Evolutionary conservation across 331 rosid genomes (phyloP).

Genomic region (Quercus lobata): DNA sequence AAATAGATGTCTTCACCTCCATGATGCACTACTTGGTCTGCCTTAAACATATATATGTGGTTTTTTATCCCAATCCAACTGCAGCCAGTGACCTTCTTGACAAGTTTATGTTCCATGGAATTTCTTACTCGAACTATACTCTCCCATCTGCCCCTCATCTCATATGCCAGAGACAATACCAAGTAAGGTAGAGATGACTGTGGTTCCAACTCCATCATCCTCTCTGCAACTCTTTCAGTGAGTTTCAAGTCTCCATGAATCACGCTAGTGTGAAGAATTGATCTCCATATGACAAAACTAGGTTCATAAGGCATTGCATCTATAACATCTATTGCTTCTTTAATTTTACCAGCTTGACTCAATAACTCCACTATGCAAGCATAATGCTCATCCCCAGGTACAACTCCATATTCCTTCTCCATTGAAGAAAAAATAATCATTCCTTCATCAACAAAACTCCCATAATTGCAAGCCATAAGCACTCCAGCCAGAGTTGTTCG

Average conservation of each 20-base stretch:
- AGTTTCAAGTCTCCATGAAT: slow-evolving; percentile 45
- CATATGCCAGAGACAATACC: slow-evolving; percentile 55
- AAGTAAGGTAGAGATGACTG: slow-evolving; percentile 52
- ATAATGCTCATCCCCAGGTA: slow-evolving; percentile 58
- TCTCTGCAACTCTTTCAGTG: slow-evolving; percentile 57
- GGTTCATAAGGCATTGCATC: slow-evolving; percentile 44
- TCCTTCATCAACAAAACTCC: slow-evolving; percentile 62
- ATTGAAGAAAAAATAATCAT: slow-evolving; percentile 44
- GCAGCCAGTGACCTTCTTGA: slow-evolving; percentile 42
- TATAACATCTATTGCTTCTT: slow-evolving; percentile 55
- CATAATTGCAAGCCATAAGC: slow-evolving; percentile 69
- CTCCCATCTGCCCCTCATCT: slow-evolving; percentile 74
- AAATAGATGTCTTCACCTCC: slow-evolving; percentile 49
- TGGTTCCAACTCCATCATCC: slow-evolving; percentile 54
- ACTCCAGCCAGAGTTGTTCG: slow-evolving; percentile 62
- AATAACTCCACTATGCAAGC: slow-evolving; percentile 52
- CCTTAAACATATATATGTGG: slow-evolving; percentile 44
- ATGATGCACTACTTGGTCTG: slow-evolving; percentile 53
- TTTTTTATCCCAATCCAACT: slow-evolving; percentile 65
- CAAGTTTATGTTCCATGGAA: slow-evolving; percentile 34
- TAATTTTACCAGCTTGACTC: slow-evolving; percentile 60
- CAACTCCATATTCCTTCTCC: slow-evolving; percentile 59
- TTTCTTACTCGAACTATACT: slow-evolving; percentile 56
- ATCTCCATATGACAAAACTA: slow-evolving; percentile 44
- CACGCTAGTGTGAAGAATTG: slow-evolving; percentile 46